phyloP scores from a whole-genome alignment of 208 protist species.

The Leishmania guyanensis region DNA sequence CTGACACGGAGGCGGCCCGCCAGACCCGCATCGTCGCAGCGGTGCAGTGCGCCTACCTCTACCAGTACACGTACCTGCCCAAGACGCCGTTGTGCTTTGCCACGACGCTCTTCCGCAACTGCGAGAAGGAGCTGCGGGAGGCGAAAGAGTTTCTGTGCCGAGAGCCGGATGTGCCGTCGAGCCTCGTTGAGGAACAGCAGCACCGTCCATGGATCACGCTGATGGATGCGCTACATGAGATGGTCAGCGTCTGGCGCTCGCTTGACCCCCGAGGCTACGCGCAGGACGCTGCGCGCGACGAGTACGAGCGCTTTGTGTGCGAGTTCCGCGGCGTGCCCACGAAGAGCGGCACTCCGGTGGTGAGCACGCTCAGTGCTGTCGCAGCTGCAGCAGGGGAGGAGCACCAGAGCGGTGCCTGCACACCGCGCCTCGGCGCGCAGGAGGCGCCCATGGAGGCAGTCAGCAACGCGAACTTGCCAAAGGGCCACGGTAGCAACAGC shows the following conservation, averaged over 20 bases:
- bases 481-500: neutral
- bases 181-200: conserved; percentile 38
- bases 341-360: neutral
- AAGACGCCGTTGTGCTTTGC: conserved; percentile 67
- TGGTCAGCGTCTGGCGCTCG: conserved; percentile 58
- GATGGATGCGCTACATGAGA: conserved; percentile 68
- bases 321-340: conserved; percentile 29
- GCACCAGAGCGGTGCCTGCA: conserved; percentile 24
- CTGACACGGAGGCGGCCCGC: conserved; percentile 42
- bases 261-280: conserved; percentile 39
- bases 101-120: conserved; percentile 35
- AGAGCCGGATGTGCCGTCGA: conserved; percentile 39
- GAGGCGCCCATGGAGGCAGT: conserved; percentile 1
- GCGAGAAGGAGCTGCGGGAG: conserved; percentile 31
- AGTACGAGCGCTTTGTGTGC: conserved; percentile 37
- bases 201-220: conserved; percentile 72
- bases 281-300: conserved; percentile 24
- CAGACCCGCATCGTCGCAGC: conserved; percentile 67
- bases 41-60: conserved; percentile 70
- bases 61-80: conserved; percentile 74
- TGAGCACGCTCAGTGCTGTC: neutral
- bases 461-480: neutral
- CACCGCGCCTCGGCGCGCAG: conserved; percentile 21
- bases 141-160: conserved; percentile 39
- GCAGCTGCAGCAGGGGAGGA: neutral